phyloP scores from a whole-genome alignment of 805 yeast species.

The Cyberlindnera saturnus region DNA sequence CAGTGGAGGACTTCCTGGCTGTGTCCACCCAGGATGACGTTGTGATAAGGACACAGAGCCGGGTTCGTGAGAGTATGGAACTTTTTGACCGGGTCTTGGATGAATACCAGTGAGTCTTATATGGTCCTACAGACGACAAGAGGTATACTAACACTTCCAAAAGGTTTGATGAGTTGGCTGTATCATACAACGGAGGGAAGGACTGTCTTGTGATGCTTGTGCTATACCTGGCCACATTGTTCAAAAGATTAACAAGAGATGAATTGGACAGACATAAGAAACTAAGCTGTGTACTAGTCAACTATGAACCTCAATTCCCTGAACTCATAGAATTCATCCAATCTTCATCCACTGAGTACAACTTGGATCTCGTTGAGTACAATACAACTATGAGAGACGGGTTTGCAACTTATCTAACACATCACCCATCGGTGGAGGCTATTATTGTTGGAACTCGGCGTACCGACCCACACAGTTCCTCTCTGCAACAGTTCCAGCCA shows the following conservation, averaged over 20 bases:
- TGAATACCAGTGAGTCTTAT: conserved; percentile 1
- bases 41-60: conserved; percentile 4
- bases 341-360: conserved; percentile 46
- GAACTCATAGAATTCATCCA: conserved; percentile 65
- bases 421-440: conserved; percentile 52
- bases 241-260: conserved; percentile 20
- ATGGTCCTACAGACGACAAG: not conserved
- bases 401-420: conserved; percentile 51
- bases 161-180: conserved; percentile 45
- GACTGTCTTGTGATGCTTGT: conserved; percentile 90
- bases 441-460: conserved; percentile 84
- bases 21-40: not conserved
- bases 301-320: conserved; percentile 65
- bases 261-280: conserved; percentile 21
- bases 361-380: conserved; percentile 39
- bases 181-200: conserved; percentile 94
- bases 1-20: not conserved
- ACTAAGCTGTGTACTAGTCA: conserved; percentile 64
- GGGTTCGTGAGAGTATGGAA: conserved; percentile 4
- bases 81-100: conserved; percentile 7
- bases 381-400: conserved; percentile 53
- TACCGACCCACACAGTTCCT: conserved; percentile 77
- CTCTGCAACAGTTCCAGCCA: conserved; percentile 51
- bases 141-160: not conserved
- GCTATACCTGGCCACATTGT: conserved; percentile 55